phyloP scores from a whole-genome alignment of 108 stramenopile genomes.

The Poteriospumella lacustris region DNA sequence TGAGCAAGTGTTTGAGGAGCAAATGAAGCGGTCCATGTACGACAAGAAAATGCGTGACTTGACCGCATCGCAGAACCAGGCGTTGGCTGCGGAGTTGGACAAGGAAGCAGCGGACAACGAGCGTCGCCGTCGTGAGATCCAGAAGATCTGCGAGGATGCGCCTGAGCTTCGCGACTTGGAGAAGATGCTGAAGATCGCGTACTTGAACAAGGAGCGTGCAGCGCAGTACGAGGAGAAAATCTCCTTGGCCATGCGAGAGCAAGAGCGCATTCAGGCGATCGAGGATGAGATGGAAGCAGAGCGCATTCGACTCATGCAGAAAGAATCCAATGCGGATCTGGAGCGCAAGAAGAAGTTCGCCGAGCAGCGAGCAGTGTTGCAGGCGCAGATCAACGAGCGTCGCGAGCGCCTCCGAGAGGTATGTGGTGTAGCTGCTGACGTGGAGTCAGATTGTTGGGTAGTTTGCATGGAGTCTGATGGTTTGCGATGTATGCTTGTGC shows the following conservation, averaged over 20 bases:
- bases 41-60: neutral
- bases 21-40: neutral
- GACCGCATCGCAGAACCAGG: slow-evolving; percentile 29
- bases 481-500: too few relatives aligned
- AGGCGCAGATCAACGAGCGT: slow-evolving; percentile 59
- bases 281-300: slow-evolving; percentile 65
- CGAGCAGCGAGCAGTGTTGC: slow-evolving; percentile 56
- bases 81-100: slow-evolving; percentile 51
- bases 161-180: slow-evolving; percentile 65
- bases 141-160: slow-evolving; percentile 60
- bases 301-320: slow-evolving; percentile 46
- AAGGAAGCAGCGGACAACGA: slow-evolving; percentile 53
- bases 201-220: slow-evolving; percentile 66
- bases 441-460: too few relatives aligned
- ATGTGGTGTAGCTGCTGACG: too few relatives aligned
- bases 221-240: slow-evolving; percentile 64
- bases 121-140: slow-evolving; percentile 57
- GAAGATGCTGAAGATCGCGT: slow-evolving; percentile 58
- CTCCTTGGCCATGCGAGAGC: slow-evolving; percentile 49
- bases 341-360: slow-evolving; percentile 39
- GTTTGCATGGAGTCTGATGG: too few relatives aligned
- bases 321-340: slow-evolving; percentile 47
- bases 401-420: slow-evolving; percentile 46
- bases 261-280: slow-evolving; percentile 57
- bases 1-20: slow-evolving; percentile 17